These are phyloP conservation scores for Phyllachora maydis DNA, from an alignment of 2,329 filamentous ascomycete species.

Conservation along the genomic window DNA sequence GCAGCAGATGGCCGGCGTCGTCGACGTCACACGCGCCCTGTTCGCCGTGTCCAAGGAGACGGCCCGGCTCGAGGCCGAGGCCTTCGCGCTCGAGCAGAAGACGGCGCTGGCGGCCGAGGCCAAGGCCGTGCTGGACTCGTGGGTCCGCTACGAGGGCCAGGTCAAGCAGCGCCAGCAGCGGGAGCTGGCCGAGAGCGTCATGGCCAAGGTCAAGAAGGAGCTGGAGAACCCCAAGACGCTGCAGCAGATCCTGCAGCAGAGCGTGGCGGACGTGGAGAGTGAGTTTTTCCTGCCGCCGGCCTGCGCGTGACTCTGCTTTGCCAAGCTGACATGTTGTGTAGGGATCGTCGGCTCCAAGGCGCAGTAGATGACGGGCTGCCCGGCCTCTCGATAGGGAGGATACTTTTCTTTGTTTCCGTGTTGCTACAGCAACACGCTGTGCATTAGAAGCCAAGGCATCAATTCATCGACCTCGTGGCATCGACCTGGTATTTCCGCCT, in stretches of 20 bases:
- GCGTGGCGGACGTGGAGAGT: conserved; percentile 92
- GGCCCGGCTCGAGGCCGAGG: conserved; percentile 84
- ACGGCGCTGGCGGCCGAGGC: conserved; percentile 83
- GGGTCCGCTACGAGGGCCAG: conserved; percentile 96
- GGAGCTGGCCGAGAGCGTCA: conserved; percentile 82
- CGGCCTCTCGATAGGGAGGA: too few species aligned
- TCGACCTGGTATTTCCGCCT: too few species aligned
- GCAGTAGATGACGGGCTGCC: too few species aligned
- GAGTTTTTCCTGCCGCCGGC: conserved; percentile 10
- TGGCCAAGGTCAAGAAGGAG: conserved; percentile 97
- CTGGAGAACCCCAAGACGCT: conserved; percentile 93
- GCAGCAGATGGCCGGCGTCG: conserved; percentile 80
- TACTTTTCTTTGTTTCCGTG: too few species aligned
- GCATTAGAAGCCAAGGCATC: too few species aligned
- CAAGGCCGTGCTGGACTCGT: conserved; percentile 89
- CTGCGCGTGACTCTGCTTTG: not conserved
- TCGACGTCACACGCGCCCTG: conserved; percentile 90
- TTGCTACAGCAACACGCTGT: too few species aligned
- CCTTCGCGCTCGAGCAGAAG: conserved; percentile 92
- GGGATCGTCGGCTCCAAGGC: conserved; percentile 42
- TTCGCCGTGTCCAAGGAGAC: conserved; percentile 99
- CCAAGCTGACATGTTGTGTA: conserved; percentile 13
- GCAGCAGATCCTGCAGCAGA: conserved; percentile 96
- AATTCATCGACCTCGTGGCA: too few species aligned
- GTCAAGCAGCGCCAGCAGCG: conserved; percentile 97